Evolutionary conservation across 75 land plant genomes (phyloP).

Genomic region (Azolla pinnata): DNA sequence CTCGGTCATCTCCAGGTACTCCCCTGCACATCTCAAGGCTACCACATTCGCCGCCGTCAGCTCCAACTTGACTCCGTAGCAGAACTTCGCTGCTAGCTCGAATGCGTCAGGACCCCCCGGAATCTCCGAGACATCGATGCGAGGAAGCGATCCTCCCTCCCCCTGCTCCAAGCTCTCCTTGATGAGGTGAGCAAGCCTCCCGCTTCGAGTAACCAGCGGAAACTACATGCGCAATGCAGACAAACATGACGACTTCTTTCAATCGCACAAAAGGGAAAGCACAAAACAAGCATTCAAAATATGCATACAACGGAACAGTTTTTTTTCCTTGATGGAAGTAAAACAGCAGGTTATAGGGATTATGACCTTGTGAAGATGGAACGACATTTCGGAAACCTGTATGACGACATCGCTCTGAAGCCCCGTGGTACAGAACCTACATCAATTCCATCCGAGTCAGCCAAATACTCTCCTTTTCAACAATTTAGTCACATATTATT

Average conservation of each 20-base stretch:
- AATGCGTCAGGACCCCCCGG: conserved; percentile 83
- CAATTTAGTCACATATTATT: background rate
- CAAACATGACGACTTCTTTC: background rate
- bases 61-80: conserved; percentile 80
- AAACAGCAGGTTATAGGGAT: background rate
- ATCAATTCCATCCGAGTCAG: background rate
- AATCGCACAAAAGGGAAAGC: background rate
- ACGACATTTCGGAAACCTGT: conserved; percentile 29
- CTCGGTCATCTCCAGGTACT: conserved; percentile 73
- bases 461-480: background rate
- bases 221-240: conserved; percentile 46
- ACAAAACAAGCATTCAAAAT: background rate
- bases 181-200: conserved; percentile 50
- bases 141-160: conserved; percentile 33
- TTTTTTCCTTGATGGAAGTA: background rate
- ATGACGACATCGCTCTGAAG: conserved; percentile 51
- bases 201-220: conserved; percentile 73
- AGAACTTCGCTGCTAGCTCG: conserved; percentile 81
- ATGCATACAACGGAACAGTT: background rate
- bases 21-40: conserved; percentile 62
- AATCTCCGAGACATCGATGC: conserved; percentile 32
- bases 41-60: conserved; percentile 69
- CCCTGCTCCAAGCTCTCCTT: conserved; percentile 42
- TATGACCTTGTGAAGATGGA: conserved; percentile 66
- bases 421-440: conserved; percentile 43